Conservation (phyloP, 2,329 filamentous ascomycete genomes). For the Fusarium protoensiforme region DNA sequence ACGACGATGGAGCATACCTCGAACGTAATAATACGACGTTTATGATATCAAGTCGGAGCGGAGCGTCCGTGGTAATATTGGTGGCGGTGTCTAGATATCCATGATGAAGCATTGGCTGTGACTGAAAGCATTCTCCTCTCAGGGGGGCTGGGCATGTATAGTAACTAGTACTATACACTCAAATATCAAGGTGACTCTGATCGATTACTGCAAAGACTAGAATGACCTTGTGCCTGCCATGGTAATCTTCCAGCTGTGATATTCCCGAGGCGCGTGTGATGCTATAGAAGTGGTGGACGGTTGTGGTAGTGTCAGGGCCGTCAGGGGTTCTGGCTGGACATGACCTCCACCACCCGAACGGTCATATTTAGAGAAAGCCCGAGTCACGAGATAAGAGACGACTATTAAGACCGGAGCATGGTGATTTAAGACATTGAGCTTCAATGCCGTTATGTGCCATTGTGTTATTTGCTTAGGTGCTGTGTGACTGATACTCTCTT, state of each 20-base stretch:
- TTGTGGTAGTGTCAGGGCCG: neutral
- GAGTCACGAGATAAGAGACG: neutral
- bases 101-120: neutral
- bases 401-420: rapidly evolving
- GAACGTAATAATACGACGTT: constrained; percentile 33
- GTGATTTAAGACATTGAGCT: neutral
- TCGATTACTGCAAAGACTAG: neutral
- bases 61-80: neutral
- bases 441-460: neutral
- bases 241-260: neutral
- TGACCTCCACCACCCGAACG: neutral
- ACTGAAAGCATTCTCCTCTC: neutral
- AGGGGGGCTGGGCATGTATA: neutral
- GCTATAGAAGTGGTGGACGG: neutral
- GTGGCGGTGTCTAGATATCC: neutral
- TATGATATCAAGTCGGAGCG: constrained; percentile 39
- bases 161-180: neutral
- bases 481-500: neutral
- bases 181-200: neutral
- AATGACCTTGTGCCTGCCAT: neutral
- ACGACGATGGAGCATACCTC: constrained; percentile 22
- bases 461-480: neutral
- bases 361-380: rapidly evolving
- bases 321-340: neutral
- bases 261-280: neutral